A percentile compares a stretch with the other conserved stretches of the same genome.
Evolutionary conservation across 2,329 filamentous ascomycete genomes (phyloP).

Genomic region (Fusarium proliferatum): DNA sequence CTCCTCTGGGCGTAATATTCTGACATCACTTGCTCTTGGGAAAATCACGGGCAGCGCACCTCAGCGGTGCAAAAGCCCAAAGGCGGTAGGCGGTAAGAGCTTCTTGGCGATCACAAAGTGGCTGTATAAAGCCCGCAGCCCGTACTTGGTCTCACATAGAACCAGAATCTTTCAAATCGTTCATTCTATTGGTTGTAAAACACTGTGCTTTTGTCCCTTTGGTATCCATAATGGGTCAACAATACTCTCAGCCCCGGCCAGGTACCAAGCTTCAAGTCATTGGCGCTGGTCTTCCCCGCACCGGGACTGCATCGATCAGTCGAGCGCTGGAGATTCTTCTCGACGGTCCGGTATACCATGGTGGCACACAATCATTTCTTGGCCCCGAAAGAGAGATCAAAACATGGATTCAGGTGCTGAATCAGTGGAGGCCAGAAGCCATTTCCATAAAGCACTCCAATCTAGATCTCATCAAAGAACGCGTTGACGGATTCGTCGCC

Average conservation of each 20-base stretch:
- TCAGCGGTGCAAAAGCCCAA: neutral
- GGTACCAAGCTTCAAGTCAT: neutral
- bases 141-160: neutral
- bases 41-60: fast-evolving
- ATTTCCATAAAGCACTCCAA: neutral
- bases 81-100: neutral
- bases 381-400: neutral
- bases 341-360: neutral
- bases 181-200: neutral
- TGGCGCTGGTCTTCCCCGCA: neutral
- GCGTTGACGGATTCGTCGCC: neutral
- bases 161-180: fast-evolving
- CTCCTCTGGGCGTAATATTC: neutral
- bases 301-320: neutral
- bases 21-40: neutral
- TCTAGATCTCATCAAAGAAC: neutral
- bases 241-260: neutral
- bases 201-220: fast-evolving
- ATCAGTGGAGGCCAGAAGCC: fast-evolving
- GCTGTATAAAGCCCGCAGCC: neutral
- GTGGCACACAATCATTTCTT: neutral
- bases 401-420: neutral
- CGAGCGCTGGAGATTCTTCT: neutral
- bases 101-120: neutral
- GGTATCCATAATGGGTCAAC: neutral